Evolutionary conservation across 441 rosid genomes (phyloP).

Genomic region (Corymbia calophylla): DNA sequence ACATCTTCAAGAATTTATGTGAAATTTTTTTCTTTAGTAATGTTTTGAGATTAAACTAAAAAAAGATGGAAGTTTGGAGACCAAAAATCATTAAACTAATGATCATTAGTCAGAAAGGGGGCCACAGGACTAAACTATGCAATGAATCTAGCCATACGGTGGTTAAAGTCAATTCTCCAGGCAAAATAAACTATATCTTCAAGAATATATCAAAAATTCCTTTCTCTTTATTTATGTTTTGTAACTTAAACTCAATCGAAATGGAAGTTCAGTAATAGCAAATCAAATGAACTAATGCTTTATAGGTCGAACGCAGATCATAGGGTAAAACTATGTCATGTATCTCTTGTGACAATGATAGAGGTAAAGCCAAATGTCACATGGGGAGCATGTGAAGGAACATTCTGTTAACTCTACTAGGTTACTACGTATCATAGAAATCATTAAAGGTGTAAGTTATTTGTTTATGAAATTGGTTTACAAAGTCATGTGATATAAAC

Average conservation of each 20-base stretch:
- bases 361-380: not conserved
- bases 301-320: not conserved
- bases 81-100: not conserved
- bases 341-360: not conserved
- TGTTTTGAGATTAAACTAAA: too few relatives aligned
- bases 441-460: not conserved
- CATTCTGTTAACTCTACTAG: not conserved
- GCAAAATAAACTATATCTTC: not conserved
- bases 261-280: not conserved
- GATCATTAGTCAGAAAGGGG: not conserved
- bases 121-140: not conserved
- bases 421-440: not conserved
- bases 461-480: not conserved
- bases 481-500: not conserved
- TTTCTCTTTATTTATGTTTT: not conserved
- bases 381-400: not conserved
- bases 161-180: not conserved
- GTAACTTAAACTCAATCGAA: not conserved
- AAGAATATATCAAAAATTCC: not conserved
- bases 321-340: not conserved
- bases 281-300: not conserved
- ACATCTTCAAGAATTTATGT: too few relatives aligned
- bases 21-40: too few relatives aligned
- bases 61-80: not conserved
- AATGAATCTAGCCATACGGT: not conserved